These are phyloP conservation scores for Chrysoporthe deuterocubensis DNA, from an alignment of 2,329 filamentous ascomycete species.

Conservation along the genomic window DNA sequence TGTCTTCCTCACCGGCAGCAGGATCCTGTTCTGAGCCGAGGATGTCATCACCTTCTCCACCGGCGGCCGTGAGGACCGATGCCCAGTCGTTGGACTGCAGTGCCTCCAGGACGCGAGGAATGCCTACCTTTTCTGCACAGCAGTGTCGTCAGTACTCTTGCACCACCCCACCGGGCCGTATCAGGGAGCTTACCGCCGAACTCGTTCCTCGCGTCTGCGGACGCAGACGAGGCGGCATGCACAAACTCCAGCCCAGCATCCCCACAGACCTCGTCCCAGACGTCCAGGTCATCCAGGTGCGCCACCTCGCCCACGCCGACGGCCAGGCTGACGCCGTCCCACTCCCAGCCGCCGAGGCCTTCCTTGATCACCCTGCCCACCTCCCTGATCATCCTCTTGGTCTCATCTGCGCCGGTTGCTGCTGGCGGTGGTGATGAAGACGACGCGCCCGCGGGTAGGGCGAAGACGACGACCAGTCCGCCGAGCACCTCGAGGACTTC, in stretches of 20 bases:
- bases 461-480: constrained; percentile 60
- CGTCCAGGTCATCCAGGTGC: constrained; percentile 48
- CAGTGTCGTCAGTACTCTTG: background rate
- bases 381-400: constrained; percentile 51
- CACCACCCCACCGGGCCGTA: background rate
- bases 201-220: constrained; percentile 53
- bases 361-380: constrained; percentile 60
- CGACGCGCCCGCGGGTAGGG: constrained; percentile 37
- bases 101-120: constrained; percentile 63
- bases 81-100: constrained; percentile 70
- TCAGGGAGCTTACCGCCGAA: constrained; percentile 56
- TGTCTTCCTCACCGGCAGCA: constrained; percentile 30
- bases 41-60: constrained; percentile 38
- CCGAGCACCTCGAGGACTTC: constrained; percentile 67
- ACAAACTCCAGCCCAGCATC: constrained; percentile 67
- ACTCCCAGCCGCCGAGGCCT: constrained; percentile 63
- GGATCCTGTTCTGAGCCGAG: constrained; percentile 26
- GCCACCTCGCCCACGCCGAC: constrained; percentile 55
- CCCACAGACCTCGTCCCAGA: constrained; percentile 65
- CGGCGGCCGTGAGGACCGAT: constrained; percentile 33
- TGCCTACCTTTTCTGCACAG: constrained; percentile 58
- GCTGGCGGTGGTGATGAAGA: background rate
- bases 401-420: constrained; percentile 28
- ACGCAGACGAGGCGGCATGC: constrained; percentile 39
- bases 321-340: constrained; percentile 67